phyloP scores from a whole-genome alignment of 352 stramenopile species.

The Globisporangium echinulatum region DNA sequence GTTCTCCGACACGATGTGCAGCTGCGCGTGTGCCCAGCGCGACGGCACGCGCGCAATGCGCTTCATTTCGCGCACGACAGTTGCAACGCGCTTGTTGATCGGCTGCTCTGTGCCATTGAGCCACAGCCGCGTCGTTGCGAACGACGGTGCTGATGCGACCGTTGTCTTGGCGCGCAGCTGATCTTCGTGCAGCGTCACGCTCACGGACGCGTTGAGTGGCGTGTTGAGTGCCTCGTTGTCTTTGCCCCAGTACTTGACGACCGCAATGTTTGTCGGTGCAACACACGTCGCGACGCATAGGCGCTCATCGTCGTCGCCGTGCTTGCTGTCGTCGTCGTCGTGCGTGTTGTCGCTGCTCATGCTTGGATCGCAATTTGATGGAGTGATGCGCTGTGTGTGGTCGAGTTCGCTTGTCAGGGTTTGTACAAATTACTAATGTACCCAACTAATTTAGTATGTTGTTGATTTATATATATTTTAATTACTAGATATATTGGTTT shows the following conservation, averaged over 20 bases:
- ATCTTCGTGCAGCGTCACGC: constrained; percentile 93
- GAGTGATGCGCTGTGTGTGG: not conserved
- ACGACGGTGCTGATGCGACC: constrained; percentile 62
- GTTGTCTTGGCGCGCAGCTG: constrained; percentile 95
- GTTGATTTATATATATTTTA: no score
- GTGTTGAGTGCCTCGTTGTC: constrained; percentile 88
- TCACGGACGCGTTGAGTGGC: constrained; percentile 96
- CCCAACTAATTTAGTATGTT: no score
- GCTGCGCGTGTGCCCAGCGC: constrained; percentile 21
- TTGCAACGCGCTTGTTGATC: constrained; percentile 77
- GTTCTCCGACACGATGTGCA: constrained; percentile 96
- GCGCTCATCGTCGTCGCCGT: no score
- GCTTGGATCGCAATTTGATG: no score
- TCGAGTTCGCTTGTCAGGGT: not conserved
- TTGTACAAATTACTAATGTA: no score
- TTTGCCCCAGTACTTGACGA: constrained; percentile 99
- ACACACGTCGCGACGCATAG: constrained; percentile 82
- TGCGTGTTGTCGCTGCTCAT: not conserved
- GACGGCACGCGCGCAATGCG: constrained; percentile 23
- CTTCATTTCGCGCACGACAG: constrained; percentile 65
- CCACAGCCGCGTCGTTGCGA: constrained; percentile 90
- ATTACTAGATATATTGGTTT: no score
- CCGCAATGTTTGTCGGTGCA: constrained; percentile 97
- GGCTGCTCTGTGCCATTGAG: constrained; percentile 92
- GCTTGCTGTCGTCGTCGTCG: not conserved